These are phyloP conservation scores for Wallacemonas sp. DNA, from an alignment of 208 protist genomes.

Conservation along the genomic window DNA sequence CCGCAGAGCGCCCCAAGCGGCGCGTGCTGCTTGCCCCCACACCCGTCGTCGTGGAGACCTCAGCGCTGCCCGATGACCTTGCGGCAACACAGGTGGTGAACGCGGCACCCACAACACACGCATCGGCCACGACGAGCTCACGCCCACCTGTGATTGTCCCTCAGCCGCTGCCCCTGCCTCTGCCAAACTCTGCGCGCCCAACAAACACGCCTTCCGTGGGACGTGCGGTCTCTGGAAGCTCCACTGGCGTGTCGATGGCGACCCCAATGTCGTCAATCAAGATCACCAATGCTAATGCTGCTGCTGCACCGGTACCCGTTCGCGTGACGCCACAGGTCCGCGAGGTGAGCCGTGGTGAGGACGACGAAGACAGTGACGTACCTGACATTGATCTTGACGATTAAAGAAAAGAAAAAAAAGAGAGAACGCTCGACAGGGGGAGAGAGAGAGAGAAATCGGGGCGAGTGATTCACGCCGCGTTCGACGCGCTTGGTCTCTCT, in stretches of 20 bases:
- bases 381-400: constrained; percentile 70
- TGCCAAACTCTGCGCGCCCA: not conserved
- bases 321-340: not conserved
- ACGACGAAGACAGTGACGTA: constrained; percentile 40
- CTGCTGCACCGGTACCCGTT: not conserved
- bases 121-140: not conserved
- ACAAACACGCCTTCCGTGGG: too few species aligned
- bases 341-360: constrained; percentile 5
- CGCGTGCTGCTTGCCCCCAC: constrained; percentile 23
- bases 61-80: too few species aligned
- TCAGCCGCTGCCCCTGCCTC: not conserved
- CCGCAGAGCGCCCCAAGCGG: constrained; percentile 42
- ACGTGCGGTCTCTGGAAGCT: too few species aligned
- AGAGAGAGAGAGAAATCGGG: too few species aligned
- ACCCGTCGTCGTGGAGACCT: too few species aligned
- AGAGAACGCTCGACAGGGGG: too few species aligned
- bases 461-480: not conserved
- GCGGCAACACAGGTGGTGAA: too few species aligned
- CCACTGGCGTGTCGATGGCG: not conserved
- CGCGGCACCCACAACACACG: too few species aligned
- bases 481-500: not conserved
- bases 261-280: not conserved
- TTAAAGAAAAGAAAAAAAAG: constrained; percentile 13
- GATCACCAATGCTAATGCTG: too few species aligned
- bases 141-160: not conserved